These are phyloP conservation scores for Jamesozyma jinghongensis DNA, from an alignment of 805 yeast species.

Conservation along the genomic window DNA sequence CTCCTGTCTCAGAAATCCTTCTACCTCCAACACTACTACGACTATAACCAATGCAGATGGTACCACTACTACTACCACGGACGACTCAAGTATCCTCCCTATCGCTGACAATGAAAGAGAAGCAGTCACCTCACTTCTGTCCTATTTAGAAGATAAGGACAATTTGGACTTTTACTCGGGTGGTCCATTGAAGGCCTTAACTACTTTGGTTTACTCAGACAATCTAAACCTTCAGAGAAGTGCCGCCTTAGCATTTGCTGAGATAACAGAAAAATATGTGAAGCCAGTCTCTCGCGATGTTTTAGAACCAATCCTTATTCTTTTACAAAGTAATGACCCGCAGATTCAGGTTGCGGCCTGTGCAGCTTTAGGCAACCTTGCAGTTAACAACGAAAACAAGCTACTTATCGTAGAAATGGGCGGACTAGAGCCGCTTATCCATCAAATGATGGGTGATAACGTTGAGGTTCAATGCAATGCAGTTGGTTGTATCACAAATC, in stretches of 20 bases:
- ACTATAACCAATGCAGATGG: neutral
- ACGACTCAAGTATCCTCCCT: constrained; percentile 55
- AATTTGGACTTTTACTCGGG: constrained; percentile 82
- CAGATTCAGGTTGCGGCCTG: constrained; percentile 98
- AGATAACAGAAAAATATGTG: constrained; percentile 93
- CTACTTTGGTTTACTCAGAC: constrained; percentile 89
- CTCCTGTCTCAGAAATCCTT: constrained; percentile 34
- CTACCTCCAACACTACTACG: constrained; percentile 7
- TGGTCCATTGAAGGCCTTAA: constrained; percentile 72
- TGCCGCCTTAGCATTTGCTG: constrained; percentile 97
- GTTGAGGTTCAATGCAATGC: constrained; percentile 99
- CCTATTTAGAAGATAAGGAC: constrained; percentile 71
- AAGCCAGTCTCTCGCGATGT: constrained; percentile 86
- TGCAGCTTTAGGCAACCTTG: constrained; percentile 96
- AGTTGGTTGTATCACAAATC: constrained; percentile 95
- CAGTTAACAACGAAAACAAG: constrained; percentile 93
- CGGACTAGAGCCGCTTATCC: constrained; percentile 88
- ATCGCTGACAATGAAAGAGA: constrained; percentile 94
- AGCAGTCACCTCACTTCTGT: constrained; percentile 84
- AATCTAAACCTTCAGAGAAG: constrained; percentile 91
- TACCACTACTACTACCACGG: constrained; percentile 7
- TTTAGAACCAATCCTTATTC: constrained; percentile 82
- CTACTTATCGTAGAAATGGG: constrained; percentile 95
- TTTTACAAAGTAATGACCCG: constrained; percentile 77
- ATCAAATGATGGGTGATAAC: constrained; percentile 95